Base-by-base conservation (phyloP, 2,329 filamentous ascomycete species). In the Alternaria sp. region DNA sequence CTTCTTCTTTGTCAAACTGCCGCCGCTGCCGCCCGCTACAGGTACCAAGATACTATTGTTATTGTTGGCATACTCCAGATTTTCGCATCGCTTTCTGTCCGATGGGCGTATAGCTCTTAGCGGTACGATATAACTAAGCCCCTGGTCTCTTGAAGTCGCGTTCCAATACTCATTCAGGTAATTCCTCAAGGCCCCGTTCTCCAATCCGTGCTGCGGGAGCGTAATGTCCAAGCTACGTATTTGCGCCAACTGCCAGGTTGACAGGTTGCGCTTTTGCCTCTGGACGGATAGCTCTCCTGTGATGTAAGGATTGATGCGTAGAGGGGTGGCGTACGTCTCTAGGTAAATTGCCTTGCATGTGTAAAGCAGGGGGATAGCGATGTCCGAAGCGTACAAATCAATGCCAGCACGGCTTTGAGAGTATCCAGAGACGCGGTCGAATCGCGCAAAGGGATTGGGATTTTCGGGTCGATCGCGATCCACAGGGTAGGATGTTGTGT, bases 291-390 rank as follows among this genome's bases (percentile, higher is more conserved):
- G 50, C 6, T 5, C 36, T 1, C 11, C 46, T 12, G 55, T 36
- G 22, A 44, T 18, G 14, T 50, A 53, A n/a, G 63, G 34, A 20
- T 72, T 72, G 0, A 72, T 53, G 1, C 43, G 48, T 11, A 68
- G 27, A 3, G 71, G 66, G 1, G 66, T 54, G 0, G 44, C 22
- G 20, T 63, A 72, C 2, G 71, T 68, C 25, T 74, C 71, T 2
- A 69, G 36, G 41, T 72, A 73, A 0, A 72, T 50, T 5, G 65
- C 68, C 12, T 62, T 63, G 50, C 69, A 74, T 8, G 70, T 65
- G 4, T 40, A 28, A 1, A 73, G 62, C 1, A 72, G 52, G 4
- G 59, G 56, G 11, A 57, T n/a, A 7, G 68, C 64, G 2, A 61
- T 58, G 28, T 69, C 64, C 5, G 46, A 49, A 3, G 38, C 10